A percentile compares a stretch with the other conserved stretches of the same genome.
phyloP scores from a whole-genome alignment of 805 yeast genomes.

The Saccharomycopsis fibuligera region DNA sequence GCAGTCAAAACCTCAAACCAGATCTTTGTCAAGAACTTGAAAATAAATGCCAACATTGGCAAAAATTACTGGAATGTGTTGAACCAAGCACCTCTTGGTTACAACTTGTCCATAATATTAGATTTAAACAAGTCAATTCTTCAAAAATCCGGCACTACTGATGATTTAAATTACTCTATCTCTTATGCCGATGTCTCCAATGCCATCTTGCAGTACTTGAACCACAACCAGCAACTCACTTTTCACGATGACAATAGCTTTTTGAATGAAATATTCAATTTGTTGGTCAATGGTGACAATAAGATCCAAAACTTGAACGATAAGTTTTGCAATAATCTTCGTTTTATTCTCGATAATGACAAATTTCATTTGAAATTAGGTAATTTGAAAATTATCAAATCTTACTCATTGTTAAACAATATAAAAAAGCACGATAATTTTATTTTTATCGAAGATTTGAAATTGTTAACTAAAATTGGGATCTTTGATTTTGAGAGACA shows the following conservation, averaged over 20 bases:
- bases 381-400: constrained; percentile 23
- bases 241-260: constrained; percentile 33
- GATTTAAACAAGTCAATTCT: constrained; percentile 53
- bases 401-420: not conserved
- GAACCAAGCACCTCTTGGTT: constrained; percentile 59
- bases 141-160: constrained; percentile 66
- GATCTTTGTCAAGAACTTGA: constrained; percentile 49
- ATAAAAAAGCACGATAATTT: constrained; percentile 18
- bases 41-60: constrained; percentile 59
- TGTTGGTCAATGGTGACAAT: constrained; percentile 33
- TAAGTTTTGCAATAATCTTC: constrained; percentile 44
- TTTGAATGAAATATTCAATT: constrained; percentile 41
- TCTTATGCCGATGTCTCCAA: constrained; percentile 84
- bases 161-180: constrained; percentile 74
- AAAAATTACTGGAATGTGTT: constrained; percentile 62
- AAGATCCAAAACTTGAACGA: constrained; percentile 35
- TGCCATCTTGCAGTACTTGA: constrained; percentile 49
- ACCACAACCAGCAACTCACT: constrained; percentile 31
- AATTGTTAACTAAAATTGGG: constrained; percentile 76
- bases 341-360: constrained; percentile 22
- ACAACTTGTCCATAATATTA: constrained; percentile 45
- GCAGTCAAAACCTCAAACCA: constrained; percentile 26
- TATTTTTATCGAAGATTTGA: constrained; percentile 43
- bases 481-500: constrained; percentile 87
- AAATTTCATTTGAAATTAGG: constrained; percentile 29